Evolutionary conservation across 257 asterid species (phyloP), one percentile per base, ranked within the genome.

Genomic region (Pogostemon cablin): DNA sequence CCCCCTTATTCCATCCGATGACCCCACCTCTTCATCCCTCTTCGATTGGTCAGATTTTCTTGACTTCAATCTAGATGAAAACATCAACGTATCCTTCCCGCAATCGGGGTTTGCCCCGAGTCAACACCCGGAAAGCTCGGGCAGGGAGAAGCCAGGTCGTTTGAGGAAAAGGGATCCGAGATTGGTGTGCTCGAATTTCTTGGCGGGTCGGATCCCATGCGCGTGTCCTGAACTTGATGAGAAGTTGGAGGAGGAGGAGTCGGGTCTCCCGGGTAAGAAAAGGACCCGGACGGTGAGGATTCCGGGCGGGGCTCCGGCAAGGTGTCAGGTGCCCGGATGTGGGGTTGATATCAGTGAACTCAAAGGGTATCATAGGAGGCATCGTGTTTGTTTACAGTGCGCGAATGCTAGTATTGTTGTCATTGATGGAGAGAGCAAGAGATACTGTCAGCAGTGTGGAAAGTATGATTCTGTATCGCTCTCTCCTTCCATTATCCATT

Each of bases 181-280:
- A 73, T 52, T 91, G 81, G 83, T 84, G 4, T 95, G 99, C 75
- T 81, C 98, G 5, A 95, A 95, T 50, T 91, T 86, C 77, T 61
- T 95, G 68, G 95, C 96, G 42, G 99, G 99, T n/a, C 79, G 84
- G 79, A 70, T 95, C 42, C 99, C 99, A 0, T 91, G 98, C 68
- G 96, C 96, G 12, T 95, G 99, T 63, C 99, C 99, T 0, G 99
- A 95, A 75, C 11, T 95, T 72, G 99, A 95, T 73, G 96, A 60
- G 80, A 65, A 77, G 86, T 38, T 88, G 78, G 91, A 78, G 74
- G 90, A 86, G 81, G 85, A 82, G 76, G 95, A 90, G 80, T 74
- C 74, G 41, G 83, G 65, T 20, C 78, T 84, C 0, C 82, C 81
- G 7, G 93, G 96, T 34, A 88, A 88, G 89, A 89, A 89, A 75